Evolutionary conservation across 768 basidiomycete species (phyloP), one percentile per base, ranked within the genome.

Genomic region (Leccinum boreale): DNA sequence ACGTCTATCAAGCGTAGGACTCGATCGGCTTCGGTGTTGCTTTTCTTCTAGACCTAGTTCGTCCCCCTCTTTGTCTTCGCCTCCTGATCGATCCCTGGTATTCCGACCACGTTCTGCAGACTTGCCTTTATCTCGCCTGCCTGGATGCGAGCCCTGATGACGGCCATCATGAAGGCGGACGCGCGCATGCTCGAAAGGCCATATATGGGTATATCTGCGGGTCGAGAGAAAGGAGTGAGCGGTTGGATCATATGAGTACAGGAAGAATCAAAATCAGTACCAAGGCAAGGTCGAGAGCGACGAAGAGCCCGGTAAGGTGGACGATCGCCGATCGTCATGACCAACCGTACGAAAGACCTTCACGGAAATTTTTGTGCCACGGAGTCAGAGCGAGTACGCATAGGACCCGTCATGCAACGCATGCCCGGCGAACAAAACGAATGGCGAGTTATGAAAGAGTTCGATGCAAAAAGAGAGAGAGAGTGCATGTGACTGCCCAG

Each of bases 171-270:
- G 72, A 9, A 98, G 77, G 49, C 87, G 81, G 4, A 98, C 94
- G 39, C 96, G 87, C 21, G 95, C 89, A 67, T 95, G 93, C 68
- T 96, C 94, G 62, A 94, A 98, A 0, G 96, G 96, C 92, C 94
- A 98, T 57, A 98, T 97, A 70, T 98, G 90, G 58, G 89, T 87
- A 75, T 97, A 98, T 60, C 93, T 94, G 61, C 17, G 26, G 29
- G 42, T 26, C 24, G 26, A 44, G 26, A 26, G 52, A 51, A 35
- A 52, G 4, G 21, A 15, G 55, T 63, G 46, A 68, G 61, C 24
- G 24, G 3, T 24, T 33, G 10, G 5, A 58, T 56, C 36, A 9
- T 39, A 48, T 0, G n/a, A 44, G 14, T 3, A 21, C 11, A 33
- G 36, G 4, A 6, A 31, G 23, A 42, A 15, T 7, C n/a, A 48